Base-by-base conservation (phyloP, 2,329 filamentous ascomycete genomes). In the Ilyonectria robusta region DNA sequence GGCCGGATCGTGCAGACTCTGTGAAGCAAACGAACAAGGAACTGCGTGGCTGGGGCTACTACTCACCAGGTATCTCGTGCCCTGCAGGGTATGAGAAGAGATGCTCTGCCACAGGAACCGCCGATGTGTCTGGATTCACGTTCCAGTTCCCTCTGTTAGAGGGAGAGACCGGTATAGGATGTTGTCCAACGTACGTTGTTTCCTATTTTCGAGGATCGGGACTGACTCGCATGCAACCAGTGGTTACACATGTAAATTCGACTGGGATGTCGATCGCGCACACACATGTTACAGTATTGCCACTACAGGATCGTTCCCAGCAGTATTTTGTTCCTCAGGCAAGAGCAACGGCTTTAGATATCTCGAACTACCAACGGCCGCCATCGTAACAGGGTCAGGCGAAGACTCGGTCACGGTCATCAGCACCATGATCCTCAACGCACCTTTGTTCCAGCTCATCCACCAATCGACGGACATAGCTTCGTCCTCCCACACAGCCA, bases 11-110 rank as follows among this genome's bases (percentile, higher is more conserved):
- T 2, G 62, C 62, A 0, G 46, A 60, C 13, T 66, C 65, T 5
- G 66, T 67, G 5, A 55, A 55, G 2, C 56, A 66, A 1, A 72
- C 75, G 1, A 33, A 40, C 1, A 62, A 62, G 3, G 68, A 76
- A 5, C 60, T 81, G 15, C 55, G 62, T 9, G 79, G 78, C 26
- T 77, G 79, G 77, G 79, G 80, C 7, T 80, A 79, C 61, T 81
- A 81, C 61, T 81, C 78, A 4, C 80, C 80, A 0, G 80, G 79
- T 0, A 37, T 79, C 10, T 62, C 66, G 2, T 81, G 79, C 59
- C 80, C 80, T 0, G 54, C 57, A 4, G 79, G 79, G 9, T 78
- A 80, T 65, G 70, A 62, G 15, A 71, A 78, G 6, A 75, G 78
- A 2, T 82, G 79, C 57, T 71, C 71, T n/a, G 76, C 78, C 2